A percentile compares a stretch with the other conserved stretches of the same genome.
Evolutionary conservation across 208 protist genomes (phyloP).

Genomic region (Acanthamoeba triangularis): DNA sequence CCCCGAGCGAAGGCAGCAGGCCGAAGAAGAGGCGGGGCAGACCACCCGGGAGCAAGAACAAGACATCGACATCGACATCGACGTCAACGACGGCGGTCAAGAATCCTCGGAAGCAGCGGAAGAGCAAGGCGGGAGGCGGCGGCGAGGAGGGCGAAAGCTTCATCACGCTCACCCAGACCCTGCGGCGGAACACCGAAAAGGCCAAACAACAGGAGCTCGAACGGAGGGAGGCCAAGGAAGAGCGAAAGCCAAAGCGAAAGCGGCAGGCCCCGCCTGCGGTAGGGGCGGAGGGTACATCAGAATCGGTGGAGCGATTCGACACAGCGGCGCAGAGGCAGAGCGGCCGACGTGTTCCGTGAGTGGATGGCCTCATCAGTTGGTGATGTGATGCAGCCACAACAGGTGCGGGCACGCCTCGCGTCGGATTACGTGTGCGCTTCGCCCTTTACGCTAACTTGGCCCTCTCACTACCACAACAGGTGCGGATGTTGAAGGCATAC

Average conservation of each 20-base stretch:
- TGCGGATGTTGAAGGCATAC: neutral
- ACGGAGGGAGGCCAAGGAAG: neutral
- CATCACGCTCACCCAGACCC: conserved; percentile 35
- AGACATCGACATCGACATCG: neutral
- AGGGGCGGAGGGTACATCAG: neutral
- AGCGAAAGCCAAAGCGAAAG: neutral
- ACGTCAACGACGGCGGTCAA: neutral
- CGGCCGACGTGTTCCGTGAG: conserved; percentile 14
- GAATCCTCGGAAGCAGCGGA: neutral
- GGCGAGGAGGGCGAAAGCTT: neutral
- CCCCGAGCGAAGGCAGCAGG: neutral
- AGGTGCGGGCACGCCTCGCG: neutral
- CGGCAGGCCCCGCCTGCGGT: neutral
- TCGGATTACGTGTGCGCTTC: no score
- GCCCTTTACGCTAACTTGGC: neutral
- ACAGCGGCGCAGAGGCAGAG: neutral
- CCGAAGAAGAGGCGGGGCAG: neutral
- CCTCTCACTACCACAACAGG: neutral
- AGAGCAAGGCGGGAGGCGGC: neutral
- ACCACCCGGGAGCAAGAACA: conserved; percentile 41
- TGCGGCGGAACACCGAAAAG: neutral
- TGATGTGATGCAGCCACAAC: neutral
- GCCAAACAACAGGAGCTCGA: neutral
- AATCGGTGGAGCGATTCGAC: neutral
- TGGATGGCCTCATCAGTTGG: conserved; percentile 9